Evolutionary conservation across 1,284 basidiomycete genomes (phyloP).

Genomic region (Boletellus deceptivus): DNA sequence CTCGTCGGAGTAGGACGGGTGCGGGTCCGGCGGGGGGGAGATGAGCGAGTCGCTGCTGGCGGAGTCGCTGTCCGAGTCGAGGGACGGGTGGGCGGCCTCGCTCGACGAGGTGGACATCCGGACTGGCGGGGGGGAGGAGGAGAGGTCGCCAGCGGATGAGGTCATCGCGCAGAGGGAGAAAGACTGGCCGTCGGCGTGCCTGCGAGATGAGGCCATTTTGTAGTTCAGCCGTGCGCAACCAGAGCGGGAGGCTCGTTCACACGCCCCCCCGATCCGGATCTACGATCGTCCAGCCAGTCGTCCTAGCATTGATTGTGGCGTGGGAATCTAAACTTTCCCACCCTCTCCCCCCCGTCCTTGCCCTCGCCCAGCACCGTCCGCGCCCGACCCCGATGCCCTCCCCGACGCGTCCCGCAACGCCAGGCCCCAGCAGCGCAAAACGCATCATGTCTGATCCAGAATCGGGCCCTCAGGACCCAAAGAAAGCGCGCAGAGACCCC

Average conservation of each 20-base stretch:
- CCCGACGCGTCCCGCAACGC: conserved; percentile 18
- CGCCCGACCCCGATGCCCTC: conserved; percentile 20
- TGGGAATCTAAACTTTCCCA: conserved; percentile 14
- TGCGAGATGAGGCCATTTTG: conserved; percentile 5
- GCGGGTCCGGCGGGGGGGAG: conserved; percentile 1
- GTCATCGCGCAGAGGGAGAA: not conserved
- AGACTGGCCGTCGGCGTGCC: not conserved
- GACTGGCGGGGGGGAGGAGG: too few species aligned
- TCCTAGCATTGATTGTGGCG: conserved; percentile 20
- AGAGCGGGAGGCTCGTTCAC: not conserved
- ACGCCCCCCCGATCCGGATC: not conserved
- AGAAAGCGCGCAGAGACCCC: conserved; percentile 25
- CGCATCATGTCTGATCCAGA: conserved; percentile 26
- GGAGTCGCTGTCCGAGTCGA: conserved; percentile 13
- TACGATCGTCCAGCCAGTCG: not conserved
- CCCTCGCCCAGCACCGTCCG: not conserved
- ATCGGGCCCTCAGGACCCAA: conserved; percentile 11
- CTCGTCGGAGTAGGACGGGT: conserved; percentile 11
- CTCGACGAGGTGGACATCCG: not conserved
- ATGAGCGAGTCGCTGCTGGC: conserved; percentile 3
- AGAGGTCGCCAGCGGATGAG: not conserved
- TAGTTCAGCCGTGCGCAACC: conserved; percentile 3
- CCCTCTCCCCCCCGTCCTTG: not conserved
- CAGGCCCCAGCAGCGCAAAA: conserved; percentile 22
- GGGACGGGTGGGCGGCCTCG: not conserved